Base-by-base conservation (phyloP, 2,329 filamentous ascomycete species). In the Emergomyces pasteurianus region DNA sequence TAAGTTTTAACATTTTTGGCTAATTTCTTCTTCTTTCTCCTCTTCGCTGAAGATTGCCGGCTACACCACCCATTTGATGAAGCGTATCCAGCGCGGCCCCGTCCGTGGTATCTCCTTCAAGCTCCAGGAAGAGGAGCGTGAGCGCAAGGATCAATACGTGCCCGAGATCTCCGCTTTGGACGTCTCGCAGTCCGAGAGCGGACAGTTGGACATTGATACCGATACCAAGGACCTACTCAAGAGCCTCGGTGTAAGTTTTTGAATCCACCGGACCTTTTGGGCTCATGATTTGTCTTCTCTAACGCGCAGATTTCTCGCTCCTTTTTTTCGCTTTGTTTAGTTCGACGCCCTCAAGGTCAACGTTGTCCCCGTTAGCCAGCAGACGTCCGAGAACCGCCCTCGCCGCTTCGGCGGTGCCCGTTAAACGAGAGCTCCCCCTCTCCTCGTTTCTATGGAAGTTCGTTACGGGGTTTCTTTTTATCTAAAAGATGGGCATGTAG, bases 51-150 rank as follows among this genome's bases (percentile, higher is more conserved):
- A 92, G 90, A 95, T 96, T 83, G 92, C 94, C 75, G 94, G 94
- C 74, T 97, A 96, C 87, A 96, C 92, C 74, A 97, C 94, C 70
- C 91, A 95, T 78, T 79, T 95, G 81, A 99, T 99, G 95, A 97
- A 97, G 88, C 94, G 94, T 81, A 99, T 99, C 74, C 94, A 97
- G 85, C 91, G 94, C 79, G 94, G 94, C 69, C 94, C 94, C 69
- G 94, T 99, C 80, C 95, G 94, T 74, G 94, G 94, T 84, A 99
- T 99, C 82, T 99, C 95, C 80, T 99, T 99, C 92, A 99, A 99
- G 87, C 90, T 99, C 65, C 94, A 99, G 83, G 94, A 99, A 84
- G 94, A 99, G 85, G 94, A 99, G 88, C 90, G 94, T 86, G 94
- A 99, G 84, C 89, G 94, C 79, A 99, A 99, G 89, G 94, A 99